Base-by-base conservation (phyloP, 2,329 filamentous ascomycete species). In the Colletotrichum magnum region DNA sequence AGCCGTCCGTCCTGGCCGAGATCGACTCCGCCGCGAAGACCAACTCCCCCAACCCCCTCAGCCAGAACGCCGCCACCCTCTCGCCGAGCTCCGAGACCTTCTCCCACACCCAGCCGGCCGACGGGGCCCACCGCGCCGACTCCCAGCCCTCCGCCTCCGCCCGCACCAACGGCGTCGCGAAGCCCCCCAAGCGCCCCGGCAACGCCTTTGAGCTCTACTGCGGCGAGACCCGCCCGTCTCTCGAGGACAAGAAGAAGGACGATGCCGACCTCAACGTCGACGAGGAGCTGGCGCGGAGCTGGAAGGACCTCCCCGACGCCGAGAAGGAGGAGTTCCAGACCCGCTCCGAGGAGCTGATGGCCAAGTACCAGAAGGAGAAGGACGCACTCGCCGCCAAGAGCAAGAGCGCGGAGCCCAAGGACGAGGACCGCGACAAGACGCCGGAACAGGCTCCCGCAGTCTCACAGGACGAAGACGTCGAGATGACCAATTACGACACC, bases 151-250 rank as follows among this genome's bases (percentile, higher is more conserved):
- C 69, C 15, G 47, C 32, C 41, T 47, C 39, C 16, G 56, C 39
- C n/a, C 58, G 71, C 74, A 75, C 79, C 68, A 87, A 87, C 70
- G 82, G 84, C 57, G 72, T 81, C 16, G 74, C 77, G 64, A 82
- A 83, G 60, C 74, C 79, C 21, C 76, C 81, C 16, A 85, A 85
- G 75, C 79, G 79, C 57, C 83, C 84, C 13, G 79, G 77, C 69
- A 85, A 78, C 64, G 87, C 86, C 3, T 89, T 88, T 73, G 86
- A 88, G 70, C 77, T 89, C 16, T 90, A 86, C 78, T 87, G 84
- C 75, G 80, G 81, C 62, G 86, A 88, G 70, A 81, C 77, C 69
- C 84, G 86, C 54, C 79, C 83, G 4, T 71, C 77, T 12, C 77
- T 87, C 32, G 80, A 83, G 57, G 79, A 80, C 9, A 83, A 87